Evolutionary conservation across 192 early-diverging fungal species (phyloP).

Genomic region (Dissophora globulifera): DNA sequence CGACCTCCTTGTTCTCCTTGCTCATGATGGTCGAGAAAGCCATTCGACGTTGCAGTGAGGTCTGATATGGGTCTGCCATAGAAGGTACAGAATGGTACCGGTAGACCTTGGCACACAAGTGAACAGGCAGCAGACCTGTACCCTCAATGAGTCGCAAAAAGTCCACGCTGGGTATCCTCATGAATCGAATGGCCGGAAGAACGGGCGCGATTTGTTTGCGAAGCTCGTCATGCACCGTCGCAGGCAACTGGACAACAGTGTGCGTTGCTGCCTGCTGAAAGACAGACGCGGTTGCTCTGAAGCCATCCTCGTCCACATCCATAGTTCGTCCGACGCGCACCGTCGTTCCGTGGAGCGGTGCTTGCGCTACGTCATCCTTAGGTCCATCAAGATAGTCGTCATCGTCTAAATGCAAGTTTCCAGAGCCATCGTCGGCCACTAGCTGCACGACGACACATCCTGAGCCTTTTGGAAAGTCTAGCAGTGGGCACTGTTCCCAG

Average conservation of each 20-base stretch:
- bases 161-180: slow-evolving; percentile 36
- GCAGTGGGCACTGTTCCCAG: slow-evolving; percentile 36
- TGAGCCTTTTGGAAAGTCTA: slow-evolving; percentile 33
- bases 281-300: slow-evolving; percentile 25
- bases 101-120: slow-evolving; percentile 42
- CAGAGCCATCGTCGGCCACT: background rate
- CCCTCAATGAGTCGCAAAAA: slow-evolving; percentile 44
- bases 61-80: slow-evolving; percentile 42
- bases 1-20: slow-evolving; percentile 40
- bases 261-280: slow-evolving; percentile 16
- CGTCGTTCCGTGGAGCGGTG: background rate
- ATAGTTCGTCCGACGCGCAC: background rate
- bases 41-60: slow-evolving; percentile 34
- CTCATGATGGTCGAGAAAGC: slow-evolving; percentile 39
- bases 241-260: slow-evolving; percentile 14
- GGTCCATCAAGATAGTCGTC: background rate
- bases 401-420: background rate
- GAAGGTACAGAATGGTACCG: slow-evolving; percentile 49
- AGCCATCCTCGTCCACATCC: slow-evolving; percentile 29
- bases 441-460: slow-evolving; percentile 39
- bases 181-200: slow-evolving; percentile 32
- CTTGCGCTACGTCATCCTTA: slow-evolving; percentile 1
- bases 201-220: slow-evolving; percentile 15
- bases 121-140: slow-evolving; percentile 32
- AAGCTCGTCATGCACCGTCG: slow-evolving; percentile 32